Evolutionary conservation across 192 early-diverging fungal species (phyloP), one percentile per base, ranked within the genome.

Genomic region (Coemansia biformis): DNA sequence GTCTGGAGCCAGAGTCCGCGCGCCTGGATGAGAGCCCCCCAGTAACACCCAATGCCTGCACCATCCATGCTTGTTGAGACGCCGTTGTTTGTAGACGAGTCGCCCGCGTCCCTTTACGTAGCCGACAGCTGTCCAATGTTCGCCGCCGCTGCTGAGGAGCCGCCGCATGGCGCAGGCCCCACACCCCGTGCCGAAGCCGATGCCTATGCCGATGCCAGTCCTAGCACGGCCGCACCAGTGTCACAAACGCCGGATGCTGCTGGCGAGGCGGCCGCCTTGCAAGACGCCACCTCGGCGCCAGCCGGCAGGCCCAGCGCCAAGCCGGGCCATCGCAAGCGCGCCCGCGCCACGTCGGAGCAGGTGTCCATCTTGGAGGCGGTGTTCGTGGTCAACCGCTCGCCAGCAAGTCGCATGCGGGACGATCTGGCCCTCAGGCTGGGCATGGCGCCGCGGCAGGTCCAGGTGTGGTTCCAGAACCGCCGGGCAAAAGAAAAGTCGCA

Each of bases 401-500:
- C 88, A 31, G 85, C 78, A 55, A 82, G 79, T 8, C 55, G 59
- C 10, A 60, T 80, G 41, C 83, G 86, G 39, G 75, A 76, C 41
- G 75, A 76, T 15, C 64, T 90, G 26, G 84, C 84, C 3, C 69
- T 81, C 16, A 67, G 75, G 6, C 63, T 90, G 13, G 67, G 72
- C 18, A 90, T 90, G 88, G 79, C 81, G 9, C 81, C 82, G 11
- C 77, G 84, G 15, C 78, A 83, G 18, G 84, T 90, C 17, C 86
- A 88, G 50, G 85, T 88, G 33, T 90, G 88, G 88, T 90, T 90
- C 57, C 88, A 90, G 59, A 91, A 91, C 63, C 67, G 86, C n/a
- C 79, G 88, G 21, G 88, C 87, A n/a, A 91, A 90, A 51, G 81
- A 76, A 34, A 86, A 85, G 50, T 69, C 62, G 30, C 64, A 68